Base-by-base conservation (phyloP, 2,329 filamentous ascomycete genomes). In the Paecilomyces variotii region DNA sequence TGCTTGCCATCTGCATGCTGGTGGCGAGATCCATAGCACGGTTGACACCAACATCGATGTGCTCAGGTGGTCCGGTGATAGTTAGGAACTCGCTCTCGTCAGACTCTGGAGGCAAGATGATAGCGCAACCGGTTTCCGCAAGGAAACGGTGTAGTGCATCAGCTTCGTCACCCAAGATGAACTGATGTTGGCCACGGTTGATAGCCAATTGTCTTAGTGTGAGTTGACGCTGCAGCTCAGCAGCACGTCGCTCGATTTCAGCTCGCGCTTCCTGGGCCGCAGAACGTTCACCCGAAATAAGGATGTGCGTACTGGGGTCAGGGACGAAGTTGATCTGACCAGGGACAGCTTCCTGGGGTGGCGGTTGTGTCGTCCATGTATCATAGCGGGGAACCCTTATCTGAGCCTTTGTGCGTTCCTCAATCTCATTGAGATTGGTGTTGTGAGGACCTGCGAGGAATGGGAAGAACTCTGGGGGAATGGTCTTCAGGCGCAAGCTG, bases 401-500 rank as follows among this genome's bases (percentile, higher is more conserved):
- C 70, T 89, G 87, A 35, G 96, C 81, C 61, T 90, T 89, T 62
- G 87, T 88, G 61, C 84, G 84, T 60, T 86, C 78, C 74, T 93
- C 88, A 56, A 96, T 80, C 39, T 83, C 82, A 63, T 84, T 81
- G 57, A 90, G 77, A 55, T 85, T 79, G 53, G 83, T 79, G 70
- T 91, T 90, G 71, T 88, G 84, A 9, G 87, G 85, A 54, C 91
- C 91, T 26, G 91, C 88, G 73, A 99, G 87, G 79, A 99, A 99
- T 56, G 93, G 93, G 76, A 94, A 99, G 75, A 94, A 95, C 72
- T 96, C 91, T 27, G 91, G 84, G 6, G 94, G 92, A 60, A 99
- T 88, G 54, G 87, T 86, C 74, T 87, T 90, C 64, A 99, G 76
- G 67, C 89, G 90, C 59, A 91, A 82, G 76, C 85, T 94, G 69